phyloP scores from a whole-genome alignment of 139 green algal genomes.

The Mesotaenium endlicherianum region DNA sequence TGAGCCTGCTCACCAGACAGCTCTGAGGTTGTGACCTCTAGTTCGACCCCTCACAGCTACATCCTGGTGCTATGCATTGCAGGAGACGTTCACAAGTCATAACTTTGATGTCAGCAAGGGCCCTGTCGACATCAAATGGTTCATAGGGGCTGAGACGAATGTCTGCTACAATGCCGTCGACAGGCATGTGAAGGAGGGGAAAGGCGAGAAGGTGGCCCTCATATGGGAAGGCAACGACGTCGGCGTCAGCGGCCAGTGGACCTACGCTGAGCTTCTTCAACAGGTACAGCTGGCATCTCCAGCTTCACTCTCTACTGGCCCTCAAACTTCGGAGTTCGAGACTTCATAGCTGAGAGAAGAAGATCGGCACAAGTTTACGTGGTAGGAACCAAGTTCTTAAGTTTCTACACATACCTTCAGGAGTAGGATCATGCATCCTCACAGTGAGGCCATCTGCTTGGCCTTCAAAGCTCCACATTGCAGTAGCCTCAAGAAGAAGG shows the following conservation, averaged over 20 bases:
- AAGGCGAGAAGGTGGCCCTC: conserved; percentile 55
- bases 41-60: neutral
- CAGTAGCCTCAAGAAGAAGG: too few relatives aligned
- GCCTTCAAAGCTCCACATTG: too few relatives aligned
- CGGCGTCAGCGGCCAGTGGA: conserved; percentile 61
- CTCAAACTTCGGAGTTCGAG: too few relatives aligned
- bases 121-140: conserved; percentile 71
- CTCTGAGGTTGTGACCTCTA: neutral
- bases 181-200: conserved; percentile 63
- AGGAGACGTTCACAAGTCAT: conserved; percentile 40
- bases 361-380: too few relatives aligned
- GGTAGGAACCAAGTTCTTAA: too few relatives aligned
- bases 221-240: conserved; percentile 75
- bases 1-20: neutral
- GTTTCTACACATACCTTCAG: too few relatives aligned
- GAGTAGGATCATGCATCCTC: too few relatives aligned
- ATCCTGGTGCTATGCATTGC: too few relatives aligned
- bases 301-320: too few relatives aligned
- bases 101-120: conserved; percentile 85
- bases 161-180: conserved; percentile 88
- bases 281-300: conserved; percentile 37
- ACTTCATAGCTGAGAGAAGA: too few relatives aligned
- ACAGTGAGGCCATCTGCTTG: too few relatives aligned
- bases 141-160: conserved; percentile 78
- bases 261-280: conserved; percentile 67